Evolutionary conservation across 257 asterid species (phyloP), one percentile per base, ranked within the genome.

Genomic region (Solanum microdontum): DNA sequence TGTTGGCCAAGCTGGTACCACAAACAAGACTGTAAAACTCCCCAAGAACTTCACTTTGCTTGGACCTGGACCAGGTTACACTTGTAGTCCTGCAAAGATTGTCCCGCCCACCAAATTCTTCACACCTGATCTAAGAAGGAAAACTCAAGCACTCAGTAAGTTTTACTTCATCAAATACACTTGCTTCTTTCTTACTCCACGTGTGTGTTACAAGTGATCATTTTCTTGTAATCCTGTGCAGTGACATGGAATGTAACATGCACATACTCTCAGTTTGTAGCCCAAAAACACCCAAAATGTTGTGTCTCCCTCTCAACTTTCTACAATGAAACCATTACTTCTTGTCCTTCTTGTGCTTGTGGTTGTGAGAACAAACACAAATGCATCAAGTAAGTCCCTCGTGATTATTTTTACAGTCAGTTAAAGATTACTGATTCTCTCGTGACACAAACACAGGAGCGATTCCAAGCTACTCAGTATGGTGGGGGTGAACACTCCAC

Each of bases 161-260:
- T 85, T 6, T 19, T 17, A 1, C 17, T 21, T 40, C 62, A 77
- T 40, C 84, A 40, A 40, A 77, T 24, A n/a, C 2, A n/a, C 64
- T 40, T 45, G 26, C 15, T 73, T 8, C 30, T 74, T 36, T 75
- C 51, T 36, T 23, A 75, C 9, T 7, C 82, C 21, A 11, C 17
- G 13, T 73, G 48, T 5, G 48, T 10, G 48, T 32, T 30, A 32
- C 24, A 72, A 32, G 14, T 17, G 21, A 69, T 64, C 72, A 64
- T 64, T 64, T 43, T 79, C 37, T 79, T 24, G 8, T 79, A 79
- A 79, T 24, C 26, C 23, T 72, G 37, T 86, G 87, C 93, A 94
- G 98, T 94, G 96, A 93, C 96, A 37, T 94, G 98, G 96, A 94
- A 94, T 66, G 95, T 94, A 48, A 93, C 96, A 11, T 94, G 98